Percentiles rank a stretch among this genome's conserved stretches.
Evolutionary conservation across 2,329 filamentous ascomycete species (phyloP).

Genomic region (Apiospora rasikravindrae): DNA sequence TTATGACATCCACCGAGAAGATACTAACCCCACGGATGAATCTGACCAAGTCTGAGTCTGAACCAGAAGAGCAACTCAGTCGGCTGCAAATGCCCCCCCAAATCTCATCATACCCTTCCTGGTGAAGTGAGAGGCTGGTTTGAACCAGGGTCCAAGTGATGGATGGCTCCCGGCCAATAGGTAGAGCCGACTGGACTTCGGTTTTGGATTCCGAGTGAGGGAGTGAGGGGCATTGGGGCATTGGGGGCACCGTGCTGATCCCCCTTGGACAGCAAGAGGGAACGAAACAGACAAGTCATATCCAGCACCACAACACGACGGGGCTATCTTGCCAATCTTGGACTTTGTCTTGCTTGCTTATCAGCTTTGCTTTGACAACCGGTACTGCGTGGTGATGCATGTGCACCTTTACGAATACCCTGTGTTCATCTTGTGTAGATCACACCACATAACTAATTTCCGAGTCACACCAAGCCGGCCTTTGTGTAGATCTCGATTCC

Average conservation of each 20-base stretch:
- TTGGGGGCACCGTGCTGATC: not conserved
- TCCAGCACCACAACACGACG: not conserved
- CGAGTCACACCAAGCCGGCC: not conserved
- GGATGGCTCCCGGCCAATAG: not conserved
- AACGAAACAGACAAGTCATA: not conserved
- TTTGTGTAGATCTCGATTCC: conserved; percentile 14
- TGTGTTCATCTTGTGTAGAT: conserved; percentile 17
- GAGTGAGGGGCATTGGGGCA: not conserved
- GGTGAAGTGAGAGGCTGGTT: not conserved
- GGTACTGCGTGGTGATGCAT: not conserved
- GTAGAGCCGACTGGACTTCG: not conserved
- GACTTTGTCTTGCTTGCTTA: conserved; percentile 10
- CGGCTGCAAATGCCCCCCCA: not conserved
- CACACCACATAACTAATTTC: conserved; percentile 11
- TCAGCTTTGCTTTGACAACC: not conserved
- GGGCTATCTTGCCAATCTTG: not conserved
- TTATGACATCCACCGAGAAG: not conserved
- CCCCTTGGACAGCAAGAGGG: not conserved
- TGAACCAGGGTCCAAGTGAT: not conserved
- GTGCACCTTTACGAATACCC: not conserved
- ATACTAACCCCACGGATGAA: not conserved
- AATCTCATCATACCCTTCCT: not conserved
- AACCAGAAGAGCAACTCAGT: not conserved
- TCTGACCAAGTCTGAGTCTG: not conserved
- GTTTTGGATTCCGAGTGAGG: not conserved